Conservation (phyloP, 768 basidiomycete species). For the Boletus reticuloceps region DNA sequence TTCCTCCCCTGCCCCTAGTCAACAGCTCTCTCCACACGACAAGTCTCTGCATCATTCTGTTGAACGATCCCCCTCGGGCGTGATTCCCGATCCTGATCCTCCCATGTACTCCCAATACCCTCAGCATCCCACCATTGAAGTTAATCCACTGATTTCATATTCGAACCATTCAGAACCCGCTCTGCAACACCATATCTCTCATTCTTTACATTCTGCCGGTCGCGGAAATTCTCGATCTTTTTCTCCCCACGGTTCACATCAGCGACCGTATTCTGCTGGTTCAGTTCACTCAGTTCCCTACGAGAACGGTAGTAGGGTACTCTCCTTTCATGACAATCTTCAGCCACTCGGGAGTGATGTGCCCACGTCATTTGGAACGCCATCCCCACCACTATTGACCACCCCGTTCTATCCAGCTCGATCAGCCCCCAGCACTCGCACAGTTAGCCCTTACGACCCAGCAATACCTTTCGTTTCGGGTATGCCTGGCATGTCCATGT, state of each 20-base stretch:
- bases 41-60: constrained; percentile 8
- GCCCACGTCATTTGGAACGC: constrained; percentile 13
- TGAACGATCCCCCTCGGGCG: constrained; percentile 5
- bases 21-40: constrained; percentile 9
- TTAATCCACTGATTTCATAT: constrained; percentile 15
- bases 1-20: constrained; percentile 18
- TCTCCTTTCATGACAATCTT: constrained; percentile 11
- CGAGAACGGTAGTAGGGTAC: constrained; percentile 4
- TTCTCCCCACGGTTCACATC: constrained; percentile 6
- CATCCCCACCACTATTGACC: constrained; percentile 27
- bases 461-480: constrained; percentile 10
- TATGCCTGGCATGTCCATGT: constrained; percentile 17
- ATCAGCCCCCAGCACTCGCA: constrained; percentile 3
- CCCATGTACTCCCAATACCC: constrained; percentile 17
- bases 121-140: constrained; percentile 4
- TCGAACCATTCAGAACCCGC: constrained; percentile 11
- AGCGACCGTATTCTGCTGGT: constrained; percentile 21
- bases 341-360: constrained; percentile 5
- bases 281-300: constrained; percentile 17
- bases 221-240: constrained; percentile 7
- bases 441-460: constrained; percentile 6
- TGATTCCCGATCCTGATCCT: constrained; percentile 9
- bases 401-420: constrained; percentile 31
- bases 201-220: constrained; percentile 9
- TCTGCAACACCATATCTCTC: constrained; percentile 10